phyloP scores from a whole-genome alignment of 1,139 yeast genomes.

The Candida glucosophila region DNA sequence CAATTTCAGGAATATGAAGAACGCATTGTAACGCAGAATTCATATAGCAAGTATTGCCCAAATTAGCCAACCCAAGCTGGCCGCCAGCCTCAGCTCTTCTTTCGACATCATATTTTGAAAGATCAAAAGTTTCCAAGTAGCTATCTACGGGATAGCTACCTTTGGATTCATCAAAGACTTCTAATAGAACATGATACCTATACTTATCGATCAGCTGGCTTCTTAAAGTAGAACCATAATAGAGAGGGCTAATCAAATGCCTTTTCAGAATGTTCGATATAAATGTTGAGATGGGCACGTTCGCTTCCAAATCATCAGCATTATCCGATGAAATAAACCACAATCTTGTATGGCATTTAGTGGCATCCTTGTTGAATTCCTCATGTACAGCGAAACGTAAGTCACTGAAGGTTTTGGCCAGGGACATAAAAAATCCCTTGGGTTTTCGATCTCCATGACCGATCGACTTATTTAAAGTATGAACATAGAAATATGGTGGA shows the following conservation, averaged over 20 bases:
- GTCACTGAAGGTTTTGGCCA: constrained; percentile 26
- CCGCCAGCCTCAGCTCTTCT: constrained; percentile 33
- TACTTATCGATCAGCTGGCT: constrained; percentile 22
- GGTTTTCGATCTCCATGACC: constrained; percentile 6
- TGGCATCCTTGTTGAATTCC: constrained; percentile 32
- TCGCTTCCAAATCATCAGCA: constrained; percentile 15
- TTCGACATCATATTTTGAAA: constrained; percentile 7
- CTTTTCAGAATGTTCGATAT: constrained; percentile 23
- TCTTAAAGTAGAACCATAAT: constrained; percentile 17
- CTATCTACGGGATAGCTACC: constrained; percentile 22
- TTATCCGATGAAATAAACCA: constrained; percentile 30
- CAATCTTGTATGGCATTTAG: constrained; percentile 16
- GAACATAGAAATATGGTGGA: constrained; percentile 45
- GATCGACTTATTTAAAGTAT: constrained; percentile 35
- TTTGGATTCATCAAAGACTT: constrained; percentile 15
- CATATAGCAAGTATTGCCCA: constrained; percentile 96
- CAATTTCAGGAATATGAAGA: constrained; percentile 77
- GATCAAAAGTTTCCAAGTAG: constrained; percentile 50
- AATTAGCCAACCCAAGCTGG: constrained; percentile 57
- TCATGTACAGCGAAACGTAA: constrained; percentile 33
- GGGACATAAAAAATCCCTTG: constrained; percentile 17
- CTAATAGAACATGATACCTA: constrained; percentile 28
- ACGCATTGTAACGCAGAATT: constrained; percentile 92
- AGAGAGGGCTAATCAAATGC: constrained; percentile 19
- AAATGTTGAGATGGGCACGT: constrained; percentile 19